phyloP scores from a whole-genome alignment of 148 eudicot genomes.

The Talinum fruticosum region DNA sequence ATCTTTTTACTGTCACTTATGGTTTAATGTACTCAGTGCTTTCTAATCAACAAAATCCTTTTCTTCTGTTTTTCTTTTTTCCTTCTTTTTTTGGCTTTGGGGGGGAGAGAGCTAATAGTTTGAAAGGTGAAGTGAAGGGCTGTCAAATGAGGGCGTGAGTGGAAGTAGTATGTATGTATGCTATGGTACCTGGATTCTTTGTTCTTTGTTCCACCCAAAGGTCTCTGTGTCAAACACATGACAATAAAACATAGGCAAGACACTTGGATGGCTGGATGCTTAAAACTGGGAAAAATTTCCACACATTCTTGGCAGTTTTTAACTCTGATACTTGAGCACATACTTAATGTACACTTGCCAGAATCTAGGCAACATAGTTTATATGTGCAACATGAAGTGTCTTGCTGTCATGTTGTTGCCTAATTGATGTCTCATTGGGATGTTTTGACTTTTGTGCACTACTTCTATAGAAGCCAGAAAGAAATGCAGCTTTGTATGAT shows the following conservation, averaged over 20 bases:
- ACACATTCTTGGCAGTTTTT: background rate
- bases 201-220: background rate
- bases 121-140: background rate
- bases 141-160: background rate
- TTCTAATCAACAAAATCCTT: background rate
- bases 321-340: background rate
- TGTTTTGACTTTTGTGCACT: background rate
- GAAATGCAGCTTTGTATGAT: background rate
- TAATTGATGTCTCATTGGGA: background rate
- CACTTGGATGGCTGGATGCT: background rate
- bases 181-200: background rate
- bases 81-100: too few relatives aligned
- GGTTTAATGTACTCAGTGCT: background rate
- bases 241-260: background rate
- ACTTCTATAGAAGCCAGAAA: background rate
- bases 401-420: background rate
- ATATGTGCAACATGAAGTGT: background rate
- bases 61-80: background rate
- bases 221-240: background rate
- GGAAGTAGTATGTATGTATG: background rate
- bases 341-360: background rate
- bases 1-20: slow-evolving; percentile 3
- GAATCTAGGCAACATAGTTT: background rate
- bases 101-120: background rate
- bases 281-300: background rate